phyloP scores from a whole-genome alignment of 805 yeast species.

The Sugiyamaella lignohabitans region DNA sequence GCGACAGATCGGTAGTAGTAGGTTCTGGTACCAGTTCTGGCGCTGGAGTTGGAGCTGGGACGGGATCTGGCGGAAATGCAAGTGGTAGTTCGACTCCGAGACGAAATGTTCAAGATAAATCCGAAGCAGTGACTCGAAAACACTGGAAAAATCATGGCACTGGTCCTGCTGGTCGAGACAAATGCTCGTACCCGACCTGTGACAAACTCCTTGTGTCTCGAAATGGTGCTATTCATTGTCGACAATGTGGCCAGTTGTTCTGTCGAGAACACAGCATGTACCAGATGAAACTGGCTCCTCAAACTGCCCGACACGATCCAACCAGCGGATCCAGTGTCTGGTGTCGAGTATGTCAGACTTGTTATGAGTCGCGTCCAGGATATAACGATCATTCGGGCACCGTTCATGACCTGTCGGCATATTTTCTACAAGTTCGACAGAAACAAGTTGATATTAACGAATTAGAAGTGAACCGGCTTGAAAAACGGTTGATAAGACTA shows the following conservation, averaged over 20 bases:
- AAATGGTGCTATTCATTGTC: slow-evolving; percentile 60
- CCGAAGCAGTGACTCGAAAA: slow-evolving; percentile 37
- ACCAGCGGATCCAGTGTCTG: slow-evolving; percentile 54
- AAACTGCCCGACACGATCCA: slow-evolving; percentile 41
- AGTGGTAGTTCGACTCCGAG: neutral
- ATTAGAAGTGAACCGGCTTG: slow-evolving; percentile 51
- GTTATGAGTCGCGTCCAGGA: slow-evolving; percentile 53
- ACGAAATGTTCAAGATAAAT: slow-evolving; percentile 16
- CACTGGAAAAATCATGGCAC: slow-evolving; percentile 42
- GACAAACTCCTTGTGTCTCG: slow-evolving; percentile 40
- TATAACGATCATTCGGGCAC: slow-evolving; percentile 41
- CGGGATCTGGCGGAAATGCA: neutral
- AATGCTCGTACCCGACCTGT: slow-evolving; percentile 41
- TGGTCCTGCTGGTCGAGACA: slow-evolving; percentile 36
- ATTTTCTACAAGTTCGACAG: slow-evolving; percentile 40
- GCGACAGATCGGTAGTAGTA: slow-evolving; percentile 5
- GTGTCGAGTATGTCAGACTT: slow-evolving; percentile 61
- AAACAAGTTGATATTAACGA: slow-evolving; percentile 42
- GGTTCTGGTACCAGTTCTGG: too few species aligned
- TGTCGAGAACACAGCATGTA: slow-evolving; percentile 60
- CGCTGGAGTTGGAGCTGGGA: too few species aligned
- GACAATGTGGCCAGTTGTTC: slow-evolving; percentile 67
- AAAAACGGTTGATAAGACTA: slow-evolving; percentile 44
- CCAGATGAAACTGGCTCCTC: slow-evolving; percentile 43
- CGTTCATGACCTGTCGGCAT: slow-evolving; percentile 39